A percentile compares a stretch with the other conserved stretches of the same genome.
Evolutionary conservation across 805 yeast genomes (phyloP).

Genomic region (Scheffersomyces coipomensis): DNA sequence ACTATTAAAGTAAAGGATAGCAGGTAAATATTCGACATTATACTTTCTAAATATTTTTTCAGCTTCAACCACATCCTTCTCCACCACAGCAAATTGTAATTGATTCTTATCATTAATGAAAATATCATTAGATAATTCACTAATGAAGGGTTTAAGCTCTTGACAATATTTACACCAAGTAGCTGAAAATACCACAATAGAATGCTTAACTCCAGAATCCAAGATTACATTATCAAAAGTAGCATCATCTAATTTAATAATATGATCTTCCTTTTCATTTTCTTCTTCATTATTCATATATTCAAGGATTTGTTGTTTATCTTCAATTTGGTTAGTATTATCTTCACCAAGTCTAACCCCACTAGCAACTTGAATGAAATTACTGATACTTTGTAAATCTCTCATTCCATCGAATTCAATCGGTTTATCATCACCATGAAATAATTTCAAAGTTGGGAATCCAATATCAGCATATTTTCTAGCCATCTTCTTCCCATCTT

Average conservation of each 20-base stretch:
- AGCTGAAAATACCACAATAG: conserved; percentile 56
- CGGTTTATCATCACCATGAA: conserved; percentile 53
- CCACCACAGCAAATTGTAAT: conserved; percentile 43
- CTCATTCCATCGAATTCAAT: conserved; percentile 57
- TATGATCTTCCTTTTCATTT: conserved; percentile 12
- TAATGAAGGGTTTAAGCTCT: conserved; percentile 50
- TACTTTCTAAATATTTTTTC: conserved; percentile 39
- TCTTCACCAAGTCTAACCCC: conserved; percentile 19
- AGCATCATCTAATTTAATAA: conserved; percentile 32
- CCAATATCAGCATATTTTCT: conserved; percentile 54
- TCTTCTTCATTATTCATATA: conserved; percentile 8
- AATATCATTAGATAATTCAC: conserved; percentile 47
- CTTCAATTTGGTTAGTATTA: conserved; percentile 1
- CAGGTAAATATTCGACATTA: conserved; percentile 50
- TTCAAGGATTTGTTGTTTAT: not conserved
- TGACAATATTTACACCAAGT: conserved; percentile 62
- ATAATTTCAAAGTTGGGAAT: conserved; percentile 63
- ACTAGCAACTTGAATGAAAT: conserved; percentile 45
- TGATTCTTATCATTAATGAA: conserved; percentile 31
- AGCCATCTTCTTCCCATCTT: conserved; percentile 47
- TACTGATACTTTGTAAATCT: conserved; percentile 47
- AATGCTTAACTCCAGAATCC: conserved; percentile 24
- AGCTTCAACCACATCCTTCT: conserved; percentile 45
- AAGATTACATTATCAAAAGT: conserved; percentile 44
- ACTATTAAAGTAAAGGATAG: conserved; percentile 49